Evolutionary conservation across 225 moss, liverwort and hornwort species (phyloP).

Genomic region (Bryum argenteum): DNA sequence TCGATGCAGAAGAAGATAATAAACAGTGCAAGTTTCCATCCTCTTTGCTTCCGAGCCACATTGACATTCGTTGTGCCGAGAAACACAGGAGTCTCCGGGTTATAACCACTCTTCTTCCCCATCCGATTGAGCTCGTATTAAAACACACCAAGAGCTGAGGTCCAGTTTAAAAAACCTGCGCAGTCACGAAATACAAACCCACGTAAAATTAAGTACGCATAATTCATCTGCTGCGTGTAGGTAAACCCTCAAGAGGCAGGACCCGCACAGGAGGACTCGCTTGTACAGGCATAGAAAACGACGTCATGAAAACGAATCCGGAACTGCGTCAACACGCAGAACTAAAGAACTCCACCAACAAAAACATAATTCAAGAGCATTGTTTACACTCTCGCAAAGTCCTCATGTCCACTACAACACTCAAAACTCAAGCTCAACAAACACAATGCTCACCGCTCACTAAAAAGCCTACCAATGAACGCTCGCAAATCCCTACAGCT

Average conservation of each 20-base stretch:
- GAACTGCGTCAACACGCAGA: neutral
- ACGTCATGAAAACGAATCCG: neutral
- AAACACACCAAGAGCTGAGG: slow-evolving; percentile 5
- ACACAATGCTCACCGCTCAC: neutral
- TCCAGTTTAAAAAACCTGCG: slow-evolving; percentile 37
- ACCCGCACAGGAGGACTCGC: neutral
- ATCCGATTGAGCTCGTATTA: slow-evolving; percentile 31
- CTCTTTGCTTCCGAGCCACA: slow-evolving; percentile 67
- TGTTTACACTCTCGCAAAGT: neutral
- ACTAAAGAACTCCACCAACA: neutral
- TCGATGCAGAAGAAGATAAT: slow-evolving; percentile 67
- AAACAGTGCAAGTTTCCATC: slow-evolving; percentile 61
- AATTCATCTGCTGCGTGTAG: neutral
- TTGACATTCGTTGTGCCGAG: slow-evolving; percentile 91
- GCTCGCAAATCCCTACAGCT: neutral
- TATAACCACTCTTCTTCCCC: slow-evolving; percentile 96
- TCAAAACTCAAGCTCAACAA: neutral
- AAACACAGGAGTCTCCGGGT: slow-evolving; percentile 87
- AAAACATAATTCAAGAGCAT: neutral
- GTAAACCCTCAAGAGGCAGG: neutral
- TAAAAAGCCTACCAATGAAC: slow-evolving; percentile 23
- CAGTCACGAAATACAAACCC: slow-evolving; percentile 7
- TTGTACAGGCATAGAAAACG: slow-evolving; percentile 2
- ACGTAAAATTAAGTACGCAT: neutral
- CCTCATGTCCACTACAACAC: neutral